Evolutionary conservation across 306 rosid genomes (phyloP).

Genomic region (Acacia acuminata): DNA sequence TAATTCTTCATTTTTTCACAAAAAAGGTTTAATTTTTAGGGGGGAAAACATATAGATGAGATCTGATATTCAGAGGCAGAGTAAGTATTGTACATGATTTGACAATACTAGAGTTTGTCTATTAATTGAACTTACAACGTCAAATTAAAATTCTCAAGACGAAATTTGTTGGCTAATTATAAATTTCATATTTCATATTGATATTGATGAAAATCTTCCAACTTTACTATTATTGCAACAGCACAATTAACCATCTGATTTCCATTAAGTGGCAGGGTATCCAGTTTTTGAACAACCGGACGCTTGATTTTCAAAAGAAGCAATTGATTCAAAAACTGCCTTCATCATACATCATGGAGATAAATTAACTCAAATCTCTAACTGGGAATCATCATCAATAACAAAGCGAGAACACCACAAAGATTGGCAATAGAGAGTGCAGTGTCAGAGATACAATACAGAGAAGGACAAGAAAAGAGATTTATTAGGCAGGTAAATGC

Average conservation of each 20-base stretch:
- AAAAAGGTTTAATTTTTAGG: too few relatives aligned
- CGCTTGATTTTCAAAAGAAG: not conserved
- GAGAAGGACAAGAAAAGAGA: constrained; percentile 1
- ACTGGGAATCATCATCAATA: constrained; percentile 4
- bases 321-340: constrained; percentile 4
- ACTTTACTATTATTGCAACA: not conserved
- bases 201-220: not conserved
- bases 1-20: too few relatives aligned
- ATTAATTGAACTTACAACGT: too few relatives aligned
- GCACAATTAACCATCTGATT: not conserved
- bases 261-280: not conserved
- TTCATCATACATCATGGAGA: constrained; percentile 4
- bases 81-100: not conserved
- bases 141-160: too few relatives aligned
- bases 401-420: not conserved
- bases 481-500: not conserved
- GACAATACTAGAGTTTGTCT: not conserved
- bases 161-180: too few relatives aligned
- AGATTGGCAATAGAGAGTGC: not conserved
- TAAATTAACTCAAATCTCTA: constrained; percentile 1
- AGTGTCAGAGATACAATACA: not conserved
- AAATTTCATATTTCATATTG: not conserved
- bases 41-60: not conserved
- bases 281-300: not conserved
- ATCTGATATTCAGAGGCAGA: too few relatives aligned